Evolutionary conservation across 129 eudicot species (phyloP), one percentile per base, ranked within the genome.

Genomic region (Flaveria sonorensis): DNA sequence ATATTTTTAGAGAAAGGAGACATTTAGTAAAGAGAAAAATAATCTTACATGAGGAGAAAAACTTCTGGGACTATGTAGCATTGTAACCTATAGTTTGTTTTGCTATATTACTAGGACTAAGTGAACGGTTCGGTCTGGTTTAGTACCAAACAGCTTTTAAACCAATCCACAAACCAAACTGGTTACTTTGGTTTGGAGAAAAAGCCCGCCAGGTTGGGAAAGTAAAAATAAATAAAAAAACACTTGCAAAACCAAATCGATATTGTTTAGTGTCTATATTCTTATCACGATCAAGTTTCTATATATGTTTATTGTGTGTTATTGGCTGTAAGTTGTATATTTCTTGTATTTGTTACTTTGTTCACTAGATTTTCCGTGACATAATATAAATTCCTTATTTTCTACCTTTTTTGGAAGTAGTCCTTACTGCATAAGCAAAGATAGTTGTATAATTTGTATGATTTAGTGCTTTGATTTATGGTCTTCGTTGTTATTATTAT

Each of bases 251-350:
- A 4, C 59, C 21, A n/a, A 52, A 52, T 16, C 10, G 59, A 52
- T n/a, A 7, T 15, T 14, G 2, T 52, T 19, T 52, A 56, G 55
- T 55, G 30, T 18, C 16, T 66, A 21, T n/a, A 20, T 68, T 69
- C 24, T 40, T 1, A n/a, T 21, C 36, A 68, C 45, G 39, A 16
- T 20, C 15, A 20, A 15, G 23, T 66, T 23, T 63, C 62, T 21
- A 13, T 23, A 20, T 53, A 13, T 30, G 43, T 43, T 23, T 21
- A 57, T 45, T 23, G 20, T 0, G 11, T 65, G 51, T 20, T 9
- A 28, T 48, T 76, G 73, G 51, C 56, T 75, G 28, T 48, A 12
- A 14, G n/a, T 14, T 73, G 39, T 60, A 26, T 74, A 43, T 60
- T 23, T 47, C 16, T 2, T 62, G 66, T n/a, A 32, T 16, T 50